A percentile compares a stretch with the other conserved stretches of the same genome.
Conservation (phyloP, 352 stramenopile genomes). For the Phytophthora melonis region DNA sequence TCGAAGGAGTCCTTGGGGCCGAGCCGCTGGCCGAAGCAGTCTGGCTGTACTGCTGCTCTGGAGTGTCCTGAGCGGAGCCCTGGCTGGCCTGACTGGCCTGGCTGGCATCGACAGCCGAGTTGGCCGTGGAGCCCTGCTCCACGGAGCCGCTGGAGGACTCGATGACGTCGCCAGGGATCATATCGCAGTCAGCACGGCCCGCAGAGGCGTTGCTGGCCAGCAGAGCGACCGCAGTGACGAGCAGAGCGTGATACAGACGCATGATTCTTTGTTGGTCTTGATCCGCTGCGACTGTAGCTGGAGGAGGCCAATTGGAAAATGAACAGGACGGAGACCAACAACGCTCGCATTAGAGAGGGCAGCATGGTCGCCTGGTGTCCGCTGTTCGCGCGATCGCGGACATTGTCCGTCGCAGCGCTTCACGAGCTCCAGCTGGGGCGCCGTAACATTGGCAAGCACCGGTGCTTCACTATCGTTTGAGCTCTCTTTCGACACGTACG, state of each 20-base stretch:
- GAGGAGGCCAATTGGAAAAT: slow-evolving; percentile 36
- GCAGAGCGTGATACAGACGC: slow-evolving; percentile 34
- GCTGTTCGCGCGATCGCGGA: slow-evolving; percentile 17
- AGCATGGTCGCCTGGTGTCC: not conserved
- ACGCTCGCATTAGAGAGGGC: slow-evolving; percentile 13
- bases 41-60: too few species aligned
- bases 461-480: slow-evolving; percentile 12
- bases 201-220: slow-evolving; percentile 29
- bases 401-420: slow-evolving; percentile 11
- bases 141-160: slow-evolving; percentile 15
- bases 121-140: too few species aligned
- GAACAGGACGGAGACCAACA: slow-evolving; percentile 4
- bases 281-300: slow-evolving; percentile 19
- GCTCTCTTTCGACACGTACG: slow-evolving; percentile 8
- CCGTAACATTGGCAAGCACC: slow-evolving; percentile 29
- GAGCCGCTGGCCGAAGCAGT: too few species aligned
- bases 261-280: slow-evolving; percentile 30
- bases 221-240: slow-evolving; percentile 27
- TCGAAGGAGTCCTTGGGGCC: not conserved
- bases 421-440: slow-evolving; percentile 23
- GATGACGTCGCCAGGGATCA: slow-evolving; percentile 16
- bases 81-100: not conserved
- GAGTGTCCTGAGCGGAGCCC: too few species aligned
- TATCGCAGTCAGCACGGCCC: slow-evolving; percentile 15
- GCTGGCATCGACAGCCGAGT: not conserved